A percentile compares a stretch with the other conserved stretches of the same genome.
phyloP scores from a whole-genome alignment of 352 stramenopile species.

The Elongisporangium prolatum region DNA sequence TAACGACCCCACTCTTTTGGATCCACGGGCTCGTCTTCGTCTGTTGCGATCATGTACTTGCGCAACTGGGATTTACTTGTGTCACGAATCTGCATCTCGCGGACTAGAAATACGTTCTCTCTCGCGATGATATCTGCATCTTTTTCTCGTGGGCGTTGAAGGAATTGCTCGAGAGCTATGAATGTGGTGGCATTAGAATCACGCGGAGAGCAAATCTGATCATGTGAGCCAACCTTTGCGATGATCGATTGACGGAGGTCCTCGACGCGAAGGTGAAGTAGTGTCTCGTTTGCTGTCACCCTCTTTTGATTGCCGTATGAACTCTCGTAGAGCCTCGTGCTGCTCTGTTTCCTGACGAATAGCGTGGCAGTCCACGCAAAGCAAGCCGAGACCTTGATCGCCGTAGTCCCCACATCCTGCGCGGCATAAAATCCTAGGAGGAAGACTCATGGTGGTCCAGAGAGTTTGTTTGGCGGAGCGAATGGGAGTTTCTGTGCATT shows the following conservation, averaged over 20 bases:
- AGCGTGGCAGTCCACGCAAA: slow-evolving; percentile 66
- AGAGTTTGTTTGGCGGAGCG: neutral
- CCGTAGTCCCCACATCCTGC: slow-evolving; percentile 53
- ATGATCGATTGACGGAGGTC: slow-evolving; percentile 47
- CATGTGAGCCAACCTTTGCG: slow-evolving; percentile 21
- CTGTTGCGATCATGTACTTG: slow-evolving; percentile 70
- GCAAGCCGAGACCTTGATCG: slow-evolving; percentile 47
- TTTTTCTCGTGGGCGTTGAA: slow-evolving; percentile 34
- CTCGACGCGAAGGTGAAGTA: slow-evolving; percentile 15
- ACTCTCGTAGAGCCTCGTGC: slow-evolving; percentile 35
- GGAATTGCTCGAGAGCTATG: slow-evolving; percentile 43
- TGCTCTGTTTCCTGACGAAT: slow-evolving; percentile 41
- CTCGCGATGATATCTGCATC: slow-evolving; percentile 27
- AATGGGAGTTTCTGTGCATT: too few relatives aligned
- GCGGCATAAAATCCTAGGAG: slow-evolving; percentile 39
- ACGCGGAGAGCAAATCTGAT: neutral
- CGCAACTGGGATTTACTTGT: slow-evolving; percentile 51
- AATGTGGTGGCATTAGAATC: neutral
- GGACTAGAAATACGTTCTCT: slow-evolving; percentile 57
- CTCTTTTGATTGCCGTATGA: slow-evolving; percentile 10
- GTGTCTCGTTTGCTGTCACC: neutral
- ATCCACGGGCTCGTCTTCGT: slow-evolving; percentile 48
- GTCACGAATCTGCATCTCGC: slow-evolving; percentile 47
- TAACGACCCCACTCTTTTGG: slow-evolving; percentile 62
- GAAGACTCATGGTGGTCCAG: slow-evolving; percentile 32